Evolutionary conservation across 768 basidiomycete species (phyloP), one percentile per base, ranked within the genome.

Genomic region (Amanita jacksonii): DNA sequence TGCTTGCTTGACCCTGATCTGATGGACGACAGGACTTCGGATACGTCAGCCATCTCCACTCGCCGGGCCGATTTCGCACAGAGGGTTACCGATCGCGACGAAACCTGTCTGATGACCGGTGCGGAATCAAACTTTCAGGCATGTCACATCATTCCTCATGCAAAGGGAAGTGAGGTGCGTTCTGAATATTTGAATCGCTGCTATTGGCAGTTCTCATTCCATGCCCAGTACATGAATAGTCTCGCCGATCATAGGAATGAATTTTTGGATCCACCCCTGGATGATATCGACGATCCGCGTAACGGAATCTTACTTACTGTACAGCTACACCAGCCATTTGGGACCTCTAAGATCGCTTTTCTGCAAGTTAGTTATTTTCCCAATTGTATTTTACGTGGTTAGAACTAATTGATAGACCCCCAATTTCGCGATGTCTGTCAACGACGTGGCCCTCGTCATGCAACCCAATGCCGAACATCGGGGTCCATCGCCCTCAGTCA

Each of bases 281-380:
- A 51, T 45, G 48, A 38, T 27, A 49, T 51, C 13, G 39, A 51
- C 27, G 48, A 48, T 35, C 39, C 38, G 22, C 48, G 43, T 33
- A 51, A 51, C 27, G 50, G 48, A 28, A 13, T 51, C 35, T 38
- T 51, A 22, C 36, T 49, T 27, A 13, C 20, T 22, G 18, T 15
- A 32, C 2, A 8, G 8, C 18, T 51, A 30, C 48, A 49, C 44
- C 30, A n/a, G 10, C 28, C 44, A 25, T 40, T 51, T 51, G 47
- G 50, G 28, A 16, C 36, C 12, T 35, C 35, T 30, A 13, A 38
- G 32, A 33, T 49, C 15, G 50, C 50, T 9, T 51, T 51, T 39
- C 37, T 51, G 31, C 45, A 46, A 43, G 50, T 51, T 32, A 9
- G 41, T 10, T 33, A 28, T 50, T 41, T 30, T 45, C 22, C 44